Percentiles rank a stretch among this genome's conserved stretches.
phyloP scores from a whole-genome alignment of 2,329 filamentous ascomycete species.

The Colletotrichum sp. region DNA sequence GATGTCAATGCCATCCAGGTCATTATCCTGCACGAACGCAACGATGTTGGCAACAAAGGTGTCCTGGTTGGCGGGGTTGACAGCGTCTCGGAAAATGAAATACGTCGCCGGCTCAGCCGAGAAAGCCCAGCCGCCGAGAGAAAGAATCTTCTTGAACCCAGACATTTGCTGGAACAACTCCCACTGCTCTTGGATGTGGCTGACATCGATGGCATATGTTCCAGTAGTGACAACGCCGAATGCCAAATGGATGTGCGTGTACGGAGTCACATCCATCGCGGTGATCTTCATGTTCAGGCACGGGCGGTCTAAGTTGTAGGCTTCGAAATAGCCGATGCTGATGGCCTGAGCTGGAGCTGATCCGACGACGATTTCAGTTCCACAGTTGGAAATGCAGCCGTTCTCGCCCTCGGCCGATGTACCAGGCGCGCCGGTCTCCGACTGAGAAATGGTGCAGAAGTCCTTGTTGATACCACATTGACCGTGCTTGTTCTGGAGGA shows the following conservation, averaged over 20 bases:
- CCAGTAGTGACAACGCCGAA: slow-evolving; percentile 27
- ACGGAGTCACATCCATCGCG: not conserved
- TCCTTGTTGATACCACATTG: slow-evolving; percentile 48
- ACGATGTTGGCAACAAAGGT: slow-evolving; percentile 40
- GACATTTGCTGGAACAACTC: slow-evolving; percentile 32
- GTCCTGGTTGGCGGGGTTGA: slow-evolving; percentile 34
- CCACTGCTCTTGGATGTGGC: slow-evolving; percentile 27
- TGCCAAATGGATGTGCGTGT: slow-evolving; percentile 40
- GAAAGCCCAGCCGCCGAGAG: slow-evolving; percentile 51
- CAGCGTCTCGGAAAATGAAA: slow-evolving; percentile 37
- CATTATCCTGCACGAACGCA: slow-evolving; percentile 43
- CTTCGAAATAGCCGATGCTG: slow-evolving; percentile 38
- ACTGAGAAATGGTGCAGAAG: slow-evolving; percentile 38
- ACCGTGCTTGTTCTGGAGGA: slow-evolving; percentile 38
- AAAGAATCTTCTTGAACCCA: slow-evolving; percentile 36
- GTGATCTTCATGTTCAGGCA: slow-evolving; percentile 36
- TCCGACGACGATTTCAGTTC: slow-evolving; percentile 32
- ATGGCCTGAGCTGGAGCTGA: not conserved
- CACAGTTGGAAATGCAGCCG: slow-evolving; percentile 37
- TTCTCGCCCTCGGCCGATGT: slow-evolving; percentile 25
- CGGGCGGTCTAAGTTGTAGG: slow-evolving; percentile 32
- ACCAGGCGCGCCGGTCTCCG: slow-evolving; percentile 24
- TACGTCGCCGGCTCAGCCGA: slow-evolving; percentile 41
- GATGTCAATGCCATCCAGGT: slow-evolving; percentile 44
- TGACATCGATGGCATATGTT: not conserved